phyloP scores from a whole-genome alignment of 768 basidiomycete species.

The Suillus placidus region DNA sequence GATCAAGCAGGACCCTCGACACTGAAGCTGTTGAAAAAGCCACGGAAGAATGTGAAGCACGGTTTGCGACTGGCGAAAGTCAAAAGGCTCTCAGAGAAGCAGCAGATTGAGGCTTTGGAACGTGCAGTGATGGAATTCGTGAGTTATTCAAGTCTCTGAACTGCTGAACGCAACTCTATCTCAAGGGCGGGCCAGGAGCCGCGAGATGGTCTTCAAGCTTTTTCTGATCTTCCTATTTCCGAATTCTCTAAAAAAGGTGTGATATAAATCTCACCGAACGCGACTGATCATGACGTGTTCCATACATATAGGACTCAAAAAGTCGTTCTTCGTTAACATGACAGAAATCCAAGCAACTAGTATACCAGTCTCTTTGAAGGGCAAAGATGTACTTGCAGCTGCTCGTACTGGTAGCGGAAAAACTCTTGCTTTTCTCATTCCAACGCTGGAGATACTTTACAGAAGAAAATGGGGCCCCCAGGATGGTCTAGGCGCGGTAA shows the following conservation, averaged over 20 bases:
- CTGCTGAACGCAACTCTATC: neutral
- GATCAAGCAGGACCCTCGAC: slow-evolving; percentile 23
- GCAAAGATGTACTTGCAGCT: slow-evolving; percentile 68
- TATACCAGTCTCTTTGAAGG: slow-evolving; percentile 61
- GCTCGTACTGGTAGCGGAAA: slow-evolving; percentile 76
- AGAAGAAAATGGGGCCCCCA: slow-evolving; percentile 70
- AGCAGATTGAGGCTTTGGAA: slow-evolving; percentile 54
- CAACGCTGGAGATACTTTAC: slow-evolving; percentile 65
- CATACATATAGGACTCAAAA: slow-evolving; percentile 69
- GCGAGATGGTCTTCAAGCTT: slow-evolving; percentile 50
- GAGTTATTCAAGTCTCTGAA: slow-evolving; percentile 23
- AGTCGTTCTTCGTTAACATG: slow-evolving; percentile 83
- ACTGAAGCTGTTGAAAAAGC: slow-evolving; percentile 12
- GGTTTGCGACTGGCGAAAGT: slow-evolving; percentile 29
- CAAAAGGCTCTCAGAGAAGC: slow-evolving; percentile 50
- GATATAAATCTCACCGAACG: neutral
- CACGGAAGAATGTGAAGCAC: slow-evolving; percentile 19
- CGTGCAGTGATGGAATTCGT: slow-evolving; percentile 54
- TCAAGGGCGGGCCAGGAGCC: slow-evolving; percentile 46
- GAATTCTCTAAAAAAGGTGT: slow-evolving; percentile 72
- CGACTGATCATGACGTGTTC: slow-evolving; percentile 5
- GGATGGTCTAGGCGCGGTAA: slow-evolving; percentile 82
- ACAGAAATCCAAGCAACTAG: slow-evolving; percentile 76
- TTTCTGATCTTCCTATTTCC: slow-evolving; percentile 80
- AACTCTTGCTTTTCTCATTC: slow-evolving; percentile 73